Conservation (phyloP, 2,329 filamentous ascomycete genomes). For the Neoscytalidium dimidiatum region DNA sequence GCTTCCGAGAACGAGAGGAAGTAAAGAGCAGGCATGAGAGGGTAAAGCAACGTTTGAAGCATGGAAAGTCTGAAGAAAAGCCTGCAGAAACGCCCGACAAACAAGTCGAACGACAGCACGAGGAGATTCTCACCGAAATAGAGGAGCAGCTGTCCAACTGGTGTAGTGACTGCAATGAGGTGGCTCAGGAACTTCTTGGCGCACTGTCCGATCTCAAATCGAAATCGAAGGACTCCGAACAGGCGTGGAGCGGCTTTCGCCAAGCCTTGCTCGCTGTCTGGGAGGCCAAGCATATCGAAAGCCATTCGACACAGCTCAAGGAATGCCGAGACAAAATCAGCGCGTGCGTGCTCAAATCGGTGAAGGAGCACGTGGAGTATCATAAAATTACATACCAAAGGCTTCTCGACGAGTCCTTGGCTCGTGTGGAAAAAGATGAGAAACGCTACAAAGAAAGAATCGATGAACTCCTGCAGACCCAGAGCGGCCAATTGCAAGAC, state of each 20-base stretch:
- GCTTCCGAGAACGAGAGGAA: not conserved
- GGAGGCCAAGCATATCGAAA: not conserved
- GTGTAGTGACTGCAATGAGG: conserved; percentile 1
- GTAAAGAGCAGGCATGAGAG: not conserved
- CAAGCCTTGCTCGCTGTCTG: conserved; percentile 1
- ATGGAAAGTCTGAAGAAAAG: not conserved
- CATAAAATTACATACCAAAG: not conserved
- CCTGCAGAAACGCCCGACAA: not conserved
- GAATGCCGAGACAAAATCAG: conserved; percentile 18
- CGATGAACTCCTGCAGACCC: not conserved
- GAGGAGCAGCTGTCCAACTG: not conserved
- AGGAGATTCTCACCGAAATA: not conserved
- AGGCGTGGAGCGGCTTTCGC: conserved; percentile 10
- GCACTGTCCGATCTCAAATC: conserved; percentile 7
- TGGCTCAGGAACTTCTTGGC: conserved; percentile 1
- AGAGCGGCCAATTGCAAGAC: not conserved
- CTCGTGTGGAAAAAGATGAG: not conserved
- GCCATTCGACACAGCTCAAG: not conserved
- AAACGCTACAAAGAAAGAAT: not conserved
- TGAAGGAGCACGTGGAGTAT: conserved; percentile 17
- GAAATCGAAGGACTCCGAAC: not conserved
- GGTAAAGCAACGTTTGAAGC: conserved; percentile 7
- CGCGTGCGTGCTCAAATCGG: conserved; percentile 20
- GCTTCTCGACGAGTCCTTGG: not conserved
- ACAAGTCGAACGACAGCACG: not conserved